Base-by-base conservation (phyloP, 179 eudicot genomes). In the Beta macrorhiza region DNA sequence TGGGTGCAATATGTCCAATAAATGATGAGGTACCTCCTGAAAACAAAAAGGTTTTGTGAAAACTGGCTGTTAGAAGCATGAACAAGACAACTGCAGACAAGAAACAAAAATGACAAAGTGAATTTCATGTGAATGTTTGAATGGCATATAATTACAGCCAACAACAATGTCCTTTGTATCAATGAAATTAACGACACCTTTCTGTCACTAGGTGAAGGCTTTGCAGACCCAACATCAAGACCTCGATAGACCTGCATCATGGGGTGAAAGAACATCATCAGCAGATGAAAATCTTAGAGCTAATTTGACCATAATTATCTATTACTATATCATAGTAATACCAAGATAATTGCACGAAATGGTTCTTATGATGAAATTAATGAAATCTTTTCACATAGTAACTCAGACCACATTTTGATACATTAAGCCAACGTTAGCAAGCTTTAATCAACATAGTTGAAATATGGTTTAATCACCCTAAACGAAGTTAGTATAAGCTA, bases 191-290 rank as follows among this genome's bases (percentile, higher is more conserved):
- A 69, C 62, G 25, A 64, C 85, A 95, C 99, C 97, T 94, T 85
- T 84, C 98, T 90, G 67, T 94, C 99, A 53, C 85, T 86, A 55
- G 83, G 29, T 64, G 93, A 86, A 86, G 99, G 98, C 86, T 96
- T 96, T 57, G 99, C 99, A 17, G 99, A 96, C 74, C 99, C 99
- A 77, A 96, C 83, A 87, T 96, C 98, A 88, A 96, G 99, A 62
- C 99, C 99, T 86, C 79, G 87, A 83, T 96, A 96, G 64, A 96
- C 99, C 99, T 96, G 92, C 81, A 77, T 37, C 73, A 76, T 29
- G 42, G 44, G 68, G n/a, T 42, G 20, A 14, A 5, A 44, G 37
- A 53, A 22, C 53, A 9, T 13, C 12, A 52, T 20, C 44, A 71
- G 32, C 37, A 5, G 45, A 22, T 2, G 5, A 22, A 78, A 64